Conservation (phyloP, 2,329 filamentous ascomycete genomes). For the Aschersonia sp. region DNA sequence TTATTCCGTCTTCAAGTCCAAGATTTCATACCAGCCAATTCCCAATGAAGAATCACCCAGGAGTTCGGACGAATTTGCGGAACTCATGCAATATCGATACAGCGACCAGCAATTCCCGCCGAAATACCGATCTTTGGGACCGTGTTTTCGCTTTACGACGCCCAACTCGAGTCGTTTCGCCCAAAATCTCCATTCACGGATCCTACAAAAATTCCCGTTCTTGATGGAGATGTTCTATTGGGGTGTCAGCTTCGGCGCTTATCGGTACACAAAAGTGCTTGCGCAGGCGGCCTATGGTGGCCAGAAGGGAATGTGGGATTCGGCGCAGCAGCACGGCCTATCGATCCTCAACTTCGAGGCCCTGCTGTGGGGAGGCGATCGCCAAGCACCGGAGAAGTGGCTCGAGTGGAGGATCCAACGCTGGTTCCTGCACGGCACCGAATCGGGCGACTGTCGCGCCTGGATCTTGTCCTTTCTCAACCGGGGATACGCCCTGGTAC, state of each 20-base stretch:
- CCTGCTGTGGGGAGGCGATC: conserved; percentile 4
- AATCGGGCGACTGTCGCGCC: conserved; percentile 18
- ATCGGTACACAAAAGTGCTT: conserved; percentile 5
- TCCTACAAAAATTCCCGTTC: conserved; percentile 56
- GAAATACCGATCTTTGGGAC: conserved; percentile 6
- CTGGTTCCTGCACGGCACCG: conserved; percentile 40
- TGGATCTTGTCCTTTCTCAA: conserved; percentile 49
- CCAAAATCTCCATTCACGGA: conserved; percentile 44
- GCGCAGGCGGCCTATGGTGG: conserved; percentile 5
- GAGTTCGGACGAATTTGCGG: conserved; percentile 9
- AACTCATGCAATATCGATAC: conserved; percentile 3
- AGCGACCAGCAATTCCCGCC: conserved; percentile 4
- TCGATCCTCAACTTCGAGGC: conserved; percentile 4
- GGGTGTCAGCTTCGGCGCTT: conserved; percentile 19
- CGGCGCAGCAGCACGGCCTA: conserved; percentile 3
- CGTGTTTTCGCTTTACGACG: conserved; percentile 26
- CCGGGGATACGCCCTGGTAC: conserved; percentile 56
- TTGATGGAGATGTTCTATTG: conserved; percentile 65
- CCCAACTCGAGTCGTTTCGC: conserved; percentile 49
- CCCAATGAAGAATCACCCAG: conserved; percentile 11
- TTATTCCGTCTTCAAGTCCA: conserved; percentile 16
- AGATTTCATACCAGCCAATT: conserved; percentile 9
- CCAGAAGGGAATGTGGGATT: conserved; percentile 22
- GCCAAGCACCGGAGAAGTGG: conserved; percentile 4
- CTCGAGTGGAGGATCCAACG: conserved; percentile 32